phyloP scores from a whole-genome alignment of 2,329 filamentous ascomycete species.

The Fusarium phyllophilum region DNA sequence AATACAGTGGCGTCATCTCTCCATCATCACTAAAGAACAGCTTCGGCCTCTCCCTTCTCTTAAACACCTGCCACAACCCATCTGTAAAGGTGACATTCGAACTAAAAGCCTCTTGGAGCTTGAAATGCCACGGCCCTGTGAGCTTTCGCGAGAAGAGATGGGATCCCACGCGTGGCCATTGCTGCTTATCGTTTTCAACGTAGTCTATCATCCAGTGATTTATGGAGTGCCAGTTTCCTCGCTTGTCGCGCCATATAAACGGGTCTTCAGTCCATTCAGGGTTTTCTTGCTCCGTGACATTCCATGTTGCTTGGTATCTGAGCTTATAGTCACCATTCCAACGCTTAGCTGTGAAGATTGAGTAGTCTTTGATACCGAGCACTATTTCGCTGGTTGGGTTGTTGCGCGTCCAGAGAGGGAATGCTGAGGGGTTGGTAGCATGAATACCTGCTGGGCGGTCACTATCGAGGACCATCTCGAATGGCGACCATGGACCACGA shows the following conservation, averaged over 20 bases:
- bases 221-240: constrained; percentile 48
- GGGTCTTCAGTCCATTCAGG: constrained; percentile 45
- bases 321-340: constrained; percentile 5
- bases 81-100: constrained; percentile 50
- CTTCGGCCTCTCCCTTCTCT: constrained; percentile 59
- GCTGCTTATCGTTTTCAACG: constrained; percentile 39
- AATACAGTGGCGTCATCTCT: constrained; percentile 55
- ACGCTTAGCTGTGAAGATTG: constrained; percentile 2
- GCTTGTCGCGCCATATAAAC: constrained; percentile 49
- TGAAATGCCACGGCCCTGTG: constrained; percentile 46
- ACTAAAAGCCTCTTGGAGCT: constrained; percentile 42
- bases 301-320: constrained; percentile 23
- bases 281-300: constrained; percentile 20
- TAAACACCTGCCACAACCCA: constrained; percentile 51
- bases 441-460: constrained; percentile 15
- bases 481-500: constrained; percentile 30
- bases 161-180: constrained; percentile 45
- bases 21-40: constrained; percentile 58
- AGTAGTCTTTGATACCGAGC: constrained; percentile 22
- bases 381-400: constrained; percentile 11
- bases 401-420: constrained; percentile 44
- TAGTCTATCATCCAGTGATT: constrained; percentile 46
- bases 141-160: constrained; percentile 44
- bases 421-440: constrained; percentile 55
- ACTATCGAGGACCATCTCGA: constrained; percentile 23